A percentile compares a stretch with the other conserved stretches of the same genome.
These are phyloP conservation scores for Phytophthora brassicae DNA, from an alignment of 352 stramenopile genomes.

Conservation along the genomic window DNA sequence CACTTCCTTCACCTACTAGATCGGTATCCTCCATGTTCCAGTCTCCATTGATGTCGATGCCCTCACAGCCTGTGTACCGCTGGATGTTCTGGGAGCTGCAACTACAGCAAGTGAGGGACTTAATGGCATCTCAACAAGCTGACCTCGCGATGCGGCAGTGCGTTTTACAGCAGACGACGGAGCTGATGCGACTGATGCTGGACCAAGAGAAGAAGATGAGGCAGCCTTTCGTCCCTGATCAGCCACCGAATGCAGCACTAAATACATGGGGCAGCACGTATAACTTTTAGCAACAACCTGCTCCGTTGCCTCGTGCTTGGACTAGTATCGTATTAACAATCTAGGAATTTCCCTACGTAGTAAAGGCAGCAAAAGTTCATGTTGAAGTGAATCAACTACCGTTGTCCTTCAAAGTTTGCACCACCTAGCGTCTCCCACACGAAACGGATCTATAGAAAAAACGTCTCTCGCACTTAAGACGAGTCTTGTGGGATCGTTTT, in stretches of 20 bases:
- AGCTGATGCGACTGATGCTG: slow-evolving; percentile 23
- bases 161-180: slow-evolving; percentile 17
- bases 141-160: slow-evolving; percentile 22
- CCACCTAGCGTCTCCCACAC: not conserved
- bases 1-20: not conserved
- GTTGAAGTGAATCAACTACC: not conserved
- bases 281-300: not conserved
- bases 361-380: not conserved
- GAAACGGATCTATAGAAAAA: not conserved
- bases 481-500: too few relatives aligned
- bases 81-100: slow-evolving; percentile 26
- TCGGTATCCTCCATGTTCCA: not conserved
- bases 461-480: too few relatives aligned
- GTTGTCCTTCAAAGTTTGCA: not conserved
- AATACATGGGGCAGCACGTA: slow-evolving; percentile 2
- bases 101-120: slow-evolving; percentile 20
- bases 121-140: slow-evolving; percentile 20
- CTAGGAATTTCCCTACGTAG: too few relatives aligned
- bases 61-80: slow-evolving; percentile 9
- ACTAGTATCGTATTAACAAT: not conserved
- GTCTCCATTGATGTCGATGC: slow-evolving; percentile 4
- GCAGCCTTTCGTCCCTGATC: not conserved
- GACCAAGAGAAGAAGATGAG: slow-evolving; percentile 10
- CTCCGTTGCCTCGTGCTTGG: not conserved
- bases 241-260: not conserved